Evolutionary conservation across 2,329 filamentous ascomycete species (phyloP).

Genomic region (Fusarium praegraminearum): DNA sequence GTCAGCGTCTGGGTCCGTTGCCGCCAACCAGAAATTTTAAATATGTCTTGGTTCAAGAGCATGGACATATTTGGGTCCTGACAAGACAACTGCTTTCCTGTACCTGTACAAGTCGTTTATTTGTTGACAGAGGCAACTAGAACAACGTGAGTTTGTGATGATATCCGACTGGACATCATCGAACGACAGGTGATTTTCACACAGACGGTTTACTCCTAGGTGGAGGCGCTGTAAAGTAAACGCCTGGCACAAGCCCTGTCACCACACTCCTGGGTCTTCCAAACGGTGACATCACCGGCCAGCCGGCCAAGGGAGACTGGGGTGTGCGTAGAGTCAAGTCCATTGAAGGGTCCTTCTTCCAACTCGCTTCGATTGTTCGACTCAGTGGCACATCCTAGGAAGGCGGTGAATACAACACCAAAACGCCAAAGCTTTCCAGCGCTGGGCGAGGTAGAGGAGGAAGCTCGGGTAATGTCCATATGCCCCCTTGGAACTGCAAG

Average conservation of each 20-base stretch:
- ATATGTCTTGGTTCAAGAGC: constrained; percentile 21
- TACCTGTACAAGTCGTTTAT: not conserved
- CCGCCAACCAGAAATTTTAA: constrained; percentile 25
- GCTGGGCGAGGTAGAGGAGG: constrained; percentile 14
- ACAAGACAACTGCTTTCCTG: not conserved
- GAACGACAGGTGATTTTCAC: constrained; percentile 13
- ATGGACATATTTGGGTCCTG: constrained; percentile 7
- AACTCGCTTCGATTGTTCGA: constrained; percentile 32
- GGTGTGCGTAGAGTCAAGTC: constrained; percentile 29
- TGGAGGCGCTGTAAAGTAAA: constrained; percentile 15
- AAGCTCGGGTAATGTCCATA: constrained; percentile 8
- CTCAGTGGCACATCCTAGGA: constrained; percentile 33
- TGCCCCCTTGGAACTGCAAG: constrained; percentile 10
- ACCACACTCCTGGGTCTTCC: constrained; percentile 41
- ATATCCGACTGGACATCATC: not conserved
- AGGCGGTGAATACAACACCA: constrained; percentile 35
- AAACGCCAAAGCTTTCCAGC: constrained; percentile 28
- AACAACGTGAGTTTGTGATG: constrained; percentile 10
- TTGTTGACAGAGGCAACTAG: not conserved
- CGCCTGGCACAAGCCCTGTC: constrained; percentile 38
- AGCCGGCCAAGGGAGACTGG: constrained; percentile 34
- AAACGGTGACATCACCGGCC: constrained; percentile 46
- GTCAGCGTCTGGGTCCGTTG: constrained; percentile 33
- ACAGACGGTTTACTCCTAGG: constrained; percentile 1
- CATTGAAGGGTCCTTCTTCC: constrained; percentile 35